Evolutionary conservation across 2,329 filamentous ascomycete species (phyloP).

Genomic region (Botrytis deweyae): DNA sequence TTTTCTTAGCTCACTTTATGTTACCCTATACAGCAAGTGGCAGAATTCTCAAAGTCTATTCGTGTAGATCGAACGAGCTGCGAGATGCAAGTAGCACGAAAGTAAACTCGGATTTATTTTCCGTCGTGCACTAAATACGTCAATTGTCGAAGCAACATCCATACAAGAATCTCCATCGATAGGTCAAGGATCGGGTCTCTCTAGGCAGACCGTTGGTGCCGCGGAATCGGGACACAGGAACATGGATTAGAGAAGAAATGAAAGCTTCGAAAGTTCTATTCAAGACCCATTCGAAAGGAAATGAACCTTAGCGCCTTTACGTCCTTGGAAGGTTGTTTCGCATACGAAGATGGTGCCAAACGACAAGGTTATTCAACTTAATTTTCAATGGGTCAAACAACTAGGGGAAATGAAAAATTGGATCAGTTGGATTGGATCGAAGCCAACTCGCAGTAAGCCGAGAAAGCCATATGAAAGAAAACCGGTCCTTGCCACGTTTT

Average conservation of each 20-base stretch:
- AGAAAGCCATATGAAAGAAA: slow-evolving; percentile 12
- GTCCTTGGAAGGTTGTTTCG: background rate
- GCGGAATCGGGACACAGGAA: slow-evolving; percentile 17
- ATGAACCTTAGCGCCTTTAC: slow-evolving; percentile 11
- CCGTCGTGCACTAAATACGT: slow-evolving; percentile 10
- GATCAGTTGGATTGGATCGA: background rate
- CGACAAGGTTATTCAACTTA: background rate
- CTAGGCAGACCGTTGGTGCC: slow-evolving; percentile 15
- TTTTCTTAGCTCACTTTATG: background rate
- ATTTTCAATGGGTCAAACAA: slow-evolving; percentile 10
- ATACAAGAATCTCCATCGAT: background rate
- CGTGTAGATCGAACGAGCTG: slow-evolving; percentile 1
- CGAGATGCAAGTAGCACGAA: slow-evolving; percentile 7
- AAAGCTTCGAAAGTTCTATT: slow-evolving; percentile 22
- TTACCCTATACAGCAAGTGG: slow-evolving; percentile 5
- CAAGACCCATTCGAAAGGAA: slow-evolving; percentile 13
- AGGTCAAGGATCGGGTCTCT: slow-evolving; percentile 20
- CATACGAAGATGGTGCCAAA: slow-evolving; percentile 2
- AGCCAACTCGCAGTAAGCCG: background rate
- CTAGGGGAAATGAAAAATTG: background rate
- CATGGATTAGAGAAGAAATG: slow-evolving; percentile 24
- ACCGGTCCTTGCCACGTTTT: slow-evolving; percentile 20
- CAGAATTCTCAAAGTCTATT: background rate
- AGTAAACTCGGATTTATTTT: slow-evolving; percentile 11
- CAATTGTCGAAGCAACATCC: background rate